Base-by-base conservation (phyloP, 2,329 filamentous ascomycete genomes). In the Acrodontium crateriforme region DNA sequence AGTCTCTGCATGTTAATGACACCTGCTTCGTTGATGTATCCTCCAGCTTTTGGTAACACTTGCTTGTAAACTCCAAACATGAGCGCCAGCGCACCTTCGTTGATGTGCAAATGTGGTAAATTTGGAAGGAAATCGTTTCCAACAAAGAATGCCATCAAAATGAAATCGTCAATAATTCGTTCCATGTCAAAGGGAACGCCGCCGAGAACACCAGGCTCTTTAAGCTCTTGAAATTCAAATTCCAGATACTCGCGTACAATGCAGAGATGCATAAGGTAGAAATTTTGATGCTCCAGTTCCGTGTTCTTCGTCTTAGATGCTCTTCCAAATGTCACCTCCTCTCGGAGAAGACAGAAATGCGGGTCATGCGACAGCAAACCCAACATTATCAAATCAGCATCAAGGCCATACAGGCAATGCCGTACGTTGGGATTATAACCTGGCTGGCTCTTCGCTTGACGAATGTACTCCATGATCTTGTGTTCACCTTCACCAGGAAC, bases 401-500 rank as follows among this genome's bases (percentile, higher is more conserved):
- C 89, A 27, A 98, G 69, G 14, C 91, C 91, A 58, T 98, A 98
- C 38, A 98, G 67, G 57, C 91, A 98, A 58, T 98, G 89, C 32
- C 89, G 81, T 37, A 93, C 73, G 48, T 98, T 95, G 27, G 82
- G 71, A 53, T 93, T 77, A 56, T 98, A 98, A 38, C 77, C 73
- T 2, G 81, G 81, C 56, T 98, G 89, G 26, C 87, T 84, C 65
- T 95, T 95, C 37, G 89, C 82, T 56, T 91, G 82, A 44, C 89
- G 80, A 55, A 98, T 98, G 57, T 98, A 98, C 58, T 98, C 91
- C 89, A 98, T 98, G 58, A 98, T 93, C 63, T 98, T 98, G 65
- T 98, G 89, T 58, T 98, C 89, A 46, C 89, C 89, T 59, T 98
- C 91, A 45, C 89, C 89, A 5, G 89, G 89, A 15, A 95, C 87